Percentiles rank a stretch among this genome's conserved stretches.
Evolutionary conservation across 2,329 filamentous ascomycete species (phyloP).

Genomic region (Pyrenophora tritici-repentis): DNA sequence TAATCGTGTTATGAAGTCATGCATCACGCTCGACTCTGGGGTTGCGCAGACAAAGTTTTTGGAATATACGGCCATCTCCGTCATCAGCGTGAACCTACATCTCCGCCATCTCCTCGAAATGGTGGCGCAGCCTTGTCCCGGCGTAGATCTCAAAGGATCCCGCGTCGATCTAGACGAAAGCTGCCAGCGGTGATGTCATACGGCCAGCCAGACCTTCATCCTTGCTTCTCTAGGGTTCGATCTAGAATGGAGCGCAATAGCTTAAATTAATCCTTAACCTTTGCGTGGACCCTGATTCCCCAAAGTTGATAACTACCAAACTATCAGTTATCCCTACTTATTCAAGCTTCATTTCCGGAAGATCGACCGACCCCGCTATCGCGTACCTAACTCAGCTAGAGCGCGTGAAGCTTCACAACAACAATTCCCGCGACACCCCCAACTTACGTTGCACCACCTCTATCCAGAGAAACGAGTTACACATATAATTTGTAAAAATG

Average conservation of each 20-base stretch:
- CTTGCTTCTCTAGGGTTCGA: slow-evolving; percentile 9
- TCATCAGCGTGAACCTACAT: background rate
- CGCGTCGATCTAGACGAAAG: slow-evolving; percentile 5
- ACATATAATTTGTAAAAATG: slow-evolving; percentile 23
- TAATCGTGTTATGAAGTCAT: background rate
- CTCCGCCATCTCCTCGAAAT: slow-evolving; percentile 4
- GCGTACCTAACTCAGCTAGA: slow-evolving; percentile 9
- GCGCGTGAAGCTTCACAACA: slow-evolving; percentile 6
- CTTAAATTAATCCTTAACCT: slow-evolving; percentile 16
- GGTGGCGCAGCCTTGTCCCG: slow-evolving; percentile 5
- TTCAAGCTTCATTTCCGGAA: slow-evolving; percentile 3
- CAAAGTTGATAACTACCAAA: background rate
- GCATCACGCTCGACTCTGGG: background rate
- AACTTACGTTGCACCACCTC: slow-evolving; percentile 1
- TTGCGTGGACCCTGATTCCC: slow-evolving; percentile 14
- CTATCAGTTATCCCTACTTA: background rate
- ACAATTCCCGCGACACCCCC: background rate
- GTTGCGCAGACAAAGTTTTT: background rate
- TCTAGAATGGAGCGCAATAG: slow-evolving; percentile 3
- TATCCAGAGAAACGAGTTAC: background rate
- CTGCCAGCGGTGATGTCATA: slow-evolving; percentile 12
- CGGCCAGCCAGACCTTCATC: slow-evolving; percentile 3
- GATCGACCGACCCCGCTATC: slow-evolving; percentile 7
- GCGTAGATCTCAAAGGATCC: slow-evolving; percentile 5
- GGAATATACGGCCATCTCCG: background rate